Evolutionary conservation across 176 grass and related monocot genomes (phyloP), one percentile per base, ranked within the genome.

Genomic region (Bolboschoenus planiculmis): DNA sequence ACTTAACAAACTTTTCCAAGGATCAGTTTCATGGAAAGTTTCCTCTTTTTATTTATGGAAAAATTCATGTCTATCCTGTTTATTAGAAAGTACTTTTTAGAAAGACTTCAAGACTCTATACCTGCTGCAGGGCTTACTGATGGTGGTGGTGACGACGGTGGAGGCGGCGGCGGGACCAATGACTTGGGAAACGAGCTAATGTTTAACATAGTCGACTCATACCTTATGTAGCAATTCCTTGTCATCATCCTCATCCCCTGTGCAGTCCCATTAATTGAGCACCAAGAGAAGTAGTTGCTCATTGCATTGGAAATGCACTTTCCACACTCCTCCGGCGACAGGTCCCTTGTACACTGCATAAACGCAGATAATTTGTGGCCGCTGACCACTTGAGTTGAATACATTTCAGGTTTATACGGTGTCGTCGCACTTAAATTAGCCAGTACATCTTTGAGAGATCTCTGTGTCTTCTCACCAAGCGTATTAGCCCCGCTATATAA

Each of bases 341-440:
- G 47, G 63, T 87, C 56, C 50, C 42, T 62, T 1, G 86, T 83
- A 64, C 86, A 87, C 68, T 87, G 86, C 68, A 79, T 6, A 58
- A 83, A 15, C 1, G 54, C 54, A 2, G 65, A 35, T 27, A 77
- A 48, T 27, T 51, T 24, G 0, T 16, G 68, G 40, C 16, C 35
- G 7, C 37, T 67, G 4, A 65, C 56, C 5, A 21, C 10, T 2
- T 14, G 24, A 27, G 54, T 40, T 26, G 86, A 79, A 56, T 67
- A 79, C 86, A 67, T 40, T 54, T 33, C 47, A 2, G 26, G 16
- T 6, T 56, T 53, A 39, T 58, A 11, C 31, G 53, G 56, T 50
- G 81, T 39, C 6, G 1, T 31, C 5, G 20, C 15, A 20, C 13
- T 62, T 23, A 87, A 57, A 56, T 56, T 26, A 4, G 9, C 9